phyloP scores from a whole-genome alignment of 1,139 yeast genomes.

The Sugiyamaella grinbergsii region DNA sequence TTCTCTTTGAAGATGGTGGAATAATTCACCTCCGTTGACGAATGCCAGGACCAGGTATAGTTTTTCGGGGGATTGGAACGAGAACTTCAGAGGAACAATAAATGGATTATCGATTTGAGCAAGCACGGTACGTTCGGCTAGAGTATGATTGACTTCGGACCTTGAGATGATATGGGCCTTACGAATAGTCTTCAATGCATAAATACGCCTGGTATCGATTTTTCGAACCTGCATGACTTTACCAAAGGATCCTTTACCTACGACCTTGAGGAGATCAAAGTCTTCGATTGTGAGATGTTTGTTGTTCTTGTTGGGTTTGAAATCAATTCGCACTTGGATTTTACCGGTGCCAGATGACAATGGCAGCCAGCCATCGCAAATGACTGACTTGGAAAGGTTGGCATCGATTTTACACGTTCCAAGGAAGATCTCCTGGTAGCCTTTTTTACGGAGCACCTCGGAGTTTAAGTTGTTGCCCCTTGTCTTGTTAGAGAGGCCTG shows the following conservation, averaged over 20 bases:
- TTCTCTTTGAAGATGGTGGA: slow-evolving; percentile 89
- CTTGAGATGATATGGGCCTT: slow-evolving; percentile 93
- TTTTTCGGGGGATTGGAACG: slow-evolving; percentile 95
- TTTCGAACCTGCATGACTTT: slow-evolving; percentile 98
- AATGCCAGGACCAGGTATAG: slow-evolving; percentile 86
- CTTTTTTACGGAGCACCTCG: slow-evolving; percentile 18
- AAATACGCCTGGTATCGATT: slow-evolving; percentile 89
- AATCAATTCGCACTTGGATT: slow-evolving; percentile 68
- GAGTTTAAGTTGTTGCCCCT: slow-evolving; percentile 12
- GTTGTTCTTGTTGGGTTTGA: slow-evolving; percentile 69
- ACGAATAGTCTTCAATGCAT: slow-evolving; percentile 89
- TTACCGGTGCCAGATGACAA: slow-evolving; percentile 45
- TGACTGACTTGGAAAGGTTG: slow-evolving; percentile 27
- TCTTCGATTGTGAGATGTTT: slow-evolving; percentile 83
- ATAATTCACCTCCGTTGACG: slow-evolving; percentile 96
- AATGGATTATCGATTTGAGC: slow-evolving; percentile 96
- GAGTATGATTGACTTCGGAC: slow-evolving; percentile 92
- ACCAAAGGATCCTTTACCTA: slow-evolving; percentile 97
- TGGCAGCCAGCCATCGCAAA: slow-evolving; percentile 38
- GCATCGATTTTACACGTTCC: slow-evolving; percentile 42
- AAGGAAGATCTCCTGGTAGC: slow-evolving; percentile 45
- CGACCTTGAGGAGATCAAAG: slow-evolving; percentile 88
- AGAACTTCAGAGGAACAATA: slow-evolving; percentile 94
- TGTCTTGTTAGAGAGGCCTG: slow-evolving; percentile 6
- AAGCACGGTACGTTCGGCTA: slow-evolving; percentile 92